Evolutionary conservation across 257 asterid species (phyloP).

Genomic region (Cordia subcordata): DNA sequence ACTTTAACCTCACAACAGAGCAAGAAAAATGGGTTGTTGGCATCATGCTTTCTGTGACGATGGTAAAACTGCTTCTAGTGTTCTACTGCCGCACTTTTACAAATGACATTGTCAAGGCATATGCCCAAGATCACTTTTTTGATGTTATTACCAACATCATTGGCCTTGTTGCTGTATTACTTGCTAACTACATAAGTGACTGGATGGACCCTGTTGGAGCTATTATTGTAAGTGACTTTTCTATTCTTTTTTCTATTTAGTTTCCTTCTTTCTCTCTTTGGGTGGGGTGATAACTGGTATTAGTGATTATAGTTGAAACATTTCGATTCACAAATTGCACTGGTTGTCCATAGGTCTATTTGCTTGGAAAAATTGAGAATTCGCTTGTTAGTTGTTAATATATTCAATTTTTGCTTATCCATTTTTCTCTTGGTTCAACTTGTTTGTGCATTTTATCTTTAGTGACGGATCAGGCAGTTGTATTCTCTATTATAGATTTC

Average conservation of each 20-base stretch:
- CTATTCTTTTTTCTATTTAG: background rate
- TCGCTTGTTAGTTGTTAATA: too few species aligned
- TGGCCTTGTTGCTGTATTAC: conserved; percentile 45
- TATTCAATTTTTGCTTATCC: too few species aligned
- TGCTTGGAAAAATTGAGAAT: too few species aligned
- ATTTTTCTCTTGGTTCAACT: too few species aligned
- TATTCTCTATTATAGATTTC: too few species aligned
- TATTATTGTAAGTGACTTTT: conserved; percentile 36
- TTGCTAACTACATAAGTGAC: conserved; percentile 35
- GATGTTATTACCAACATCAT: conserved; percentile 49
- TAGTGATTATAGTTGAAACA: too few species aligned
- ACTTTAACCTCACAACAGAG: conserved; percentile 37
- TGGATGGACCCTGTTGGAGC: conserved; percentile 66
- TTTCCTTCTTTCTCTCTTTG: background rate
- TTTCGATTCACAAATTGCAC: too few species aligned
- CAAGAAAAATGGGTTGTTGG: conserved; percentile 51
- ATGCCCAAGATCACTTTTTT: conserved; percentile 52
- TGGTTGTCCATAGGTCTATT: too few species aligned
- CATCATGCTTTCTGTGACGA: conserved; percentile 48
- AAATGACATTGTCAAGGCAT: conserved; percentile 54
- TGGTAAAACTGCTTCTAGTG: conserved; percentile 39
- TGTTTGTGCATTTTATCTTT: background rate
- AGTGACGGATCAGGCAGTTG: too few species aligned
- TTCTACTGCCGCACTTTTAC: conserved; percentile 49
- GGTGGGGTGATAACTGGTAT: too few species aligned